Conservation (phyloP, 2,329 filamentous ascomycete genomes). For the Nothopassalora personata region DNA sequence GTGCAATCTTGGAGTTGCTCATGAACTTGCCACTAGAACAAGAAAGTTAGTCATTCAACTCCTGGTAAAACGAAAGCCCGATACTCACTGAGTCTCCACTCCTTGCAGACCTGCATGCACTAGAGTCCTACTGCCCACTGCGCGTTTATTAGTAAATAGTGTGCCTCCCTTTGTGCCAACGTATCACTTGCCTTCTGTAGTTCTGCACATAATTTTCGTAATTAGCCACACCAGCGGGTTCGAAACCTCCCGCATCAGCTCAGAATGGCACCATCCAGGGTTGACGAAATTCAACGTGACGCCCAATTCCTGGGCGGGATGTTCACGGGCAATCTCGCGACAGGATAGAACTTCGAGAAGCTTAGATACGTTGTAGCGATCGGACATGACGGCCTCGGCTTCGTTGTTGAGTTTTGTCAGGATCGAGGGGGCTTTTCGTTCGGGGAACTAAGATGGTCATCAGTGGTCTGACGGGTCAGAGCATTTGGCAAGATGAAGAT, state of each 20-base stretch:
- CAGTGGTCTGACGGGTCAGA: background rate
- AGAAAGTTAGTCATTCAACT: background rate
- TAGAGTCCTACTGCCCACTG: constrained; percentile 39
- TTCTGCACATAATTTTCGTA: constrained; percentile 28
- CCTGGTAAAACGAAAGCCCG: background rate
- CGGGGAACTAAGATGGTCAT: constrained; percentile 20
- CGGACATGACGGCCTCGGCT: constrained; percentile 33
- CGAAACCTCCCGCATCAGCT: constrained; percentile 34
- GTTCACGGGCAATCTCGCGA: constrained; percentile 31
- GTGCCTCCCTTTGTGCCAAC: too few relatives aligned
- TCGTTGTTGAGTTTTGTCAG: constrained; percentile 37
- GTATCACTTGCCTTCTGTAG: constrained; percentile 3
- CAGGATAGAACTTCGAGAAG: constrained; percentile 45
- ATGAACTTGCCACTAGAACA: constrained; percentile 35
- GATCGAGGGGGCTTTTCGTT: constrained; percentile 34
- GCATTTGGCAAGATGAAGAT: background rate
- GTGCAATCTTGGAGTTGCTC: constrained; percentile 30
- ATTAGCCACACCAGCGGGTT: constrained; percentile 12
- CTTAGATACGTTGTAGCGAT: constrained; percentile 45
- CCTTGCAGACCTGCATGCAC: constrained; percentile 36
- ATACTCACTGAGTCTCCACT: constrained; percentile 29
- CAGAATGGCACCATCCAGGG: constrained; percentile 50
- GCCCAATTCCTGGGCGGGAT: constrained; percentile 23
- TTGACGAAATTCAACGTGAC: constrained; percentile 50
- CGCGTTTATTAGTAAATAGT: constrained; percentile 7